Conservation (phyloP, 352 stramenopile species). For the Phytophthora vignae region DNA sequence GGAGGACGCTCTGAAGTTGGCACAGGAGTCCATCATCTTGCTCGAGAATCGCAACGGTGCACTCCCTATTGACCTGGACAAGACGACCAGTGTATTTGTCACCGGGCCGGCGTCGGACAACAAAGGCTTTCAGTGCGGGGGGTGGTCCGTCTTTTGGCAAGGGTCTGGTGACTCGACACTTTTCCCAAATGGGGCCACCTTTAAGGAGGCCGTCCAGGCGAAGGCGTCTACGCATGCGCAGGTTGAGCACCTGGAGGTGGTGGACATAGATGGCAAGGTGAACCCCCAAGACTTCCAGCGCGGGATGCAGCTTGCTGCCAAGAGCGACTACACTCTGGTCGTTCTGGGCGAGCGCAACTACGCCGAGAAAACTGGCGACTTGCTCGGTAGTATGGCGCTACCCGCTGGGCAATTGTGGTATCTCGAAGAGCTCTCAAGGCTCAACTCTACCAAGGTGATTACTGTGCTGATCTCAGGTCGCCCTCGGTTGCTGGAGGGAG, state of each 20-base stretch:
- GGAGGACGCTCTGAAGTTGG: slow-evolving; percentile 62
- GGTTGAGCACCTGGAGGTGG: slow-evolving; percentile 52
- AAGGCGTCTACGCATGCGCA: slow-evolving; percentile 15
- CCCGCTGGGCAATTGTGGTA: slow-evolving; percentile 69
- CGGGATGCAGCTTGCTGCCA: slow-evolving; percentile 51
- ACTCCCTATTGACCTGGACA: slow-evolving; percentile 46
- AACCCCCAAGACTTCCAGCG: slow-evolving; percentile 44
- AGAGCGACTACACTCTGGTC: slow-evolving; percentile 78
- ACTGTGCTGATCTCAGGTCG: slow-evolving; percentile 74
- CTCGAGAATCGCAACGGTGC: slow-evolving; percentile 69
- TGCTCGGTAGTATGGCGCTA: slow-evolving; percentile 59
- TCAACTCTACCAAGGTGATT: slow-evolving; percentile 75
- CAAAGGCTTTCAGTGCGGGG: slow-evolving; percentile 75
- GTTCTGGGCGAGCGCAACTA: slow-evolving; percentile 83
- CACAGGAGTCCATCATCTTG: slow-evolving; percentile 81
- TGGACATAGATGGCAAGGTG: slow-evolving; percentile 58
- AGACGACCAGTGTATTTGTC: slow-evolving; percentile 53
- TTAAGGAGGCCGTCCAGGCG: slow-evolving; percentile 56
- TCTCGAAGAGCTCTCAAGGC: slow-evolving; percentile 56
- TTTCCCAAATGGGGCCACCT: slow-evolving; percentile 70
- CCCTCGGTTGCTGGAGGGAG: slow-evolving; percentile 59
- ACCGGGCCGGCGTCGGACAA: slow-evolving; percentile 72
- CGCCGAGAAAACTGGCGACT: slow-evolving; percentile 84
- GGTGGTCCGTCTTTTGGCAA: slow-evolving; percentile 80
- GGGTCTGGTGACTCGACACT: slow-evolving; percentile 62